phyloP scores from a whole-genome alignment of 78 protist species.

The Speleostelium caveatum region DNA sequence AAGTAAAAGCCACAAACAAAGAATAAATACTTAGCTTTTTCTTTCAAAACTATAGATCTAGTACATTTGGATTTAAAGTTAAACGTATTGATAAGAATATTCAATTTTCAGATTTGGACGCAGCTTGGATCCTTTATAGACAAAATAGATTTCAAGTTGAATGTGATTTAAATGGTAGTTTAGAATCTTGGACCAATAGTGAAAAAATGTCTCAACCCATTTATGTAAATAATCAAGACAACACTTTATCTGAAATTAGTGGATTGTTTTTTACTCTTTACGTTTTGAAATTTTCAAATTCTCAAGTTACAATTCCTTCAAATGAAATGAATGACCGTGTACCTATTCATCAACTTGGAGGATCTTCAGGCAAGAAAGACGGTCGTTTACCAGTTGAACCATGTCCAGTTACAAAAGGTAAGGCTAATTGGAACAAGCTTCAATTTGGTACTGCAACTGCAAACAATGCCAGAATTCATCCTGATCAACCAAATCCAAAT shows the following conservation, averaged over 20 bases:
- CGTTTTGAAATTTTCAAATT: slow-evolving; percentile 44
- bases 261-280: slow-evolving; percentile 53
- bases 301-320: not conserved
- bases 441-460: slow-evolving; percentile 76
- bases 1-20: not conserved
- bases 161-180: slow-evolving; percentile 47
- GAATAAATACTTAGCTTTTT: not conserved
- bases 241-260: slow-evolving; percentile 8
- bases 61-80: slow-evolving; percentile 56
- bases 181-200: slow-evolving; percentile 48
- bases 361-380: slow-evolving; percentile 56
- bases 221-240: slow-evolving; percentile 23
- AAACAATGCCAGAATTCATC: slow-evolving; percentile 73
- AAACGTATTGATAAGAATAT: slow-evolving; percentile 77
- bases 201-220: slow-evolving; percentile 50
- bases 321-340: slow-evolving; percentile 61
- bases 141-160: slow-evolving; percentile 81
- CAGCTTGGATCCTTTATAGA: slow-evolving; percentile 78
- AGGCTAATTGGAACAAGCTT: slow-evolving; percentile 30
- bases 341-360: slow-evolving; percentile 65
- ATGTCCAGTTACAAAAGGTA: slow-evolving; percentile 55
- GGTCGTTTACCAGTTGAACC: slow-evolving; percentile 65
- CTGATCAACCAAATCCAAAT: slow-evolving; percentile 78
- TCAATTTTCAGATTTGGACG: slow-evolving; percentile 63
- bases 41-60: slow-evolving; percentile 14